Evolutionary conservation across 2,329 filamentous ascomycete genomes (phyloP), one percentile per base, ranked within the genome.

Genomic region (Aspergillus tanneri): DNA sequence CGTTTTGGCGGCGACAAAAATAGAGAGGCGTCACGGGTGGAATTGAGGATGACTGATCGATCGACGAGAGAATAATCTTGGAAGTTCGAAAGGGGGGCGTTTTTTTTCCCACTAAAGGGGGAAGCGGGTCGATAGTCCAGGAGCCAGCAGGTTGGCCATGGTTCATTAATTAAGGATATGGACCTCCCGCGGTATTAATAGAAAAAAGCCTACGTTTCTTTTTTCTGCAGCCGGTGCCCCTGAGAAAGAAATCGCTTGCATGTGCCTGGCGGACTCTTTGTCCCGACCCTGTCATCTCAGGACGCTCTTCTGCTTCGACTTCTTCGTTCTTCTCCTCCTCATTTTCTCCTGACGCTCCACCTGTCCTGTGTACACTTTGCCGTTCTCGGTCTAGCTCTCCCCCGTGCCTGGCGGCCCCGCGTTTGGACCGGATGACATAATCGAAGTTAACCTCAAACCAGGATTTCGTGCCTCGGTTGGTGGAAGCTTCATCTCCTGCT

Each of bases 51-150:
- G 43, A 47, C 14, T 47, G 46, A 57, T 45, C 34, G 56, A 60
- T 60, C 54, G 50, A 49, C 55, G 30, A 45, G 37, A 52, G 48
- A 49, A 54, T 46, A 54, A 49, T 50, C 47, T 49, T 50, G 49
- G 45, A 46, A 49, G 40, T 44, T 55, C 53, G 42, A 44, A 57
- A 57, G 57, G 56, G 57, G 57, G 57, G 54, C 36, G 25, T 46
- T 50, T 53, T 54, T 57, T 53, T 58, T 46, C 18, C 46, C 50
- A 56, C 55, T 56, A 60, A 60, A 58, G 53, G 57, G 57, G 51
- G 56, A 57, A 57, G 56, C 57, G 57, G 57, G 57, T 60, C 57
- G 37, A 57, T 54, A 49, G 52, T 46, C 41, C 32, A 25, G 28
- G 32, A 32, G 45, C 43, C 34, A 53, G 49, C 47, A 43, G 47